Conservation (phyloP, 2,329 filamentous ascomycete species). For the Lojkania enalia region DNA sequence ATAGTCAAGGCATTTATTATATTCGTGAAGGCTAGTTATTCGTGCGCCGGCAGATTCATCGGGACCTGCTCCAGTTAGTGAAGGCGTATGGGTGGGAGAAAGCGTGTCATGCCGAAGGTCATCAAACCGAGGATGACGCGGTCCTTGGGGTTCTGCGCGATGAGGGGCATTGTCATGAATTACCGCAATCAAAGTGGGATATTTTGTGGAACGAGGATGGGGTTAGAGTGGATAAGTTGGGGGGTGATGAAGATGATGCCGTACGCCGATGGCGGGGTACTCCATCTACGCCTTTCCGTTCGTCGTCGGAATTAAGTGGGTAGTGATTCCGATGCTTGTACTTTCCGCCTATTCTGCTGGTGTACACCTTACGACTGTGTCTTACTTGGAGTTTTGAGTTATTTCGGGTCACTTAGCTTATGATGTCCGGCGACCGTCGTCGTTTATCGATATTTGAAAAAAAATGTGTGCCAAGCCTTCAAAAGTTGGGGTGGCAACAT, state of each 20-base stretch:
- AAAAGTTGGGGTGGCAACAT: too few relatives aligned
- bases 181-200: neutral
- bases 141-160: constrained; percentile 56
- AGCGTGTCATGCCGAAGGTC: constrained; percentile 65
- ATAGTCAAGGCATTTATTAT: constrained; percentile 71
- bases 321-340: neutral
- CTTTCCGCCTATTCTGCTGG: neutral
- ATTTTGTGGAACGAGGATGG: neutral
- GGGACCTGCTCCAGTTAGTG: constrained; percentile 47
- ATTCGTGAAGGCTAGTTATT: constrained; percentile 71
- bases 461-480: too few relatives aligned
- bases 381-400: too few relatives aligned
- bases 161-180: constrained; percentile 43
- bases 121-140: constrained; percentile 82
- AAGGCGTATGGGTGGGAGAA: too few relatives aligned
- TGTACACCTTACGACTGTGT: neutral
- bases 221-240: neutral
- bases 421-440: too few relatives aligned
- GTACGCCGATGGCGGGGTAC: neutral
- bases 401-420: too few relatives aligned
- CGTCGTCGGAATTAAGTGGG: neutral
- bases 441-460: too few relatives aligned
- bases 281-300: neutral
- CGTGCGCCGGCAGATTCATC: constrained; percentile 66
- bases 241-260: neutral